phyloP scores from a whole-genome alignment of 2,329 filamentous ascomycete genomes.

The Paramyrothecium sp. region DNA sequence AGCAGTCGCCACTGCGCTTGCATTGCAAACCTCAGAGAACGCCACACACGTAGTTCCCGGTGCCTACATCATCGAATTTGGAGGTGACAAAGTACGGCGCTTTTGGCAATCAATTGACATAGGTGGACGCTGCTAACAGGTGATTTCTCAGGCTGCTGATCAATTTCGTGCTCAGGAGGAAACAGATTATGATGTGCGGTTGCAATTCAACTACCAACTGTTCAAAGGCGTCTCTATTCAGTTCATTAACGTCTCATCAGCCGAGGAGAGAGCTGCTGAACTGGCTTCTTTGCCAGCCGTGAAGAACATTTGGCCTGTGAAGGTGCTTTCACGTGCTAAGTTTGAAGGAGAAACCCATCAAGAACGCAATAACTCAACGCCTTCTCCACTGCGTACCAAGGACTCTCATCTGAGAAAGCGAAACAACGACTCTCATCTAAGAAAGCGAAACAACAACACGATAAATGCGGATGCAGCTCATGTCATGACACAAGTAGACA shows the following conservation, averaged over 20 bases:
- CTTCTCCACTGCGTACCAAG: neutral
- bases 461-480: constrained; percentile 28
- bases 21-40: neutral
- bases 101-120: neutral
- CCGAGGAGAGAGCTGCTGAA: constrained; percentile 23
- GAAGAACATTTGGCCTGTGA: constrained; percentile 27
- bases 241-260: constrained; percentile 21
- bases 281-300: constrained; percentile 9
- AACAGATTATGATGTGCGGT: neutral
- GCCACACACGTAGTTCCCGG: neutral
- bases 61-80: constrained; percentile 1
- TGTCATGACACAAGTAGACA: constrained; percentile 50
- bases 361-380: neutral
- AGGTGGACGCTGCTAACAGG: neutral
- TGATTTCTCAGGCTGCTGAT: constrained; percentile 8
- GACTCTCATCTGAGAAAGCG: neutral
- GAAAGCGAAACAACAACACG: neutral
- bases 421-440: no score
- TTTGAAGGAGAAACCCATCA: neutral
- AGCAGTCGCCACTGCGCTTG: neutral
- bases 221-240: constrained; percentile 21
- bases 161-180: neutral
- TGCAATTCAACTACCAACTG: constrained; percentile 11
- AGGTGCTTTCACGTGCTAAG: constrained; percentile 8
- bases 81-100: neutral